These are phyloP conservation scores for Camellia lanceoleosa DNA, from an alignment of 148 eudicot genomes.

Conservation along the genomic window DNA sequence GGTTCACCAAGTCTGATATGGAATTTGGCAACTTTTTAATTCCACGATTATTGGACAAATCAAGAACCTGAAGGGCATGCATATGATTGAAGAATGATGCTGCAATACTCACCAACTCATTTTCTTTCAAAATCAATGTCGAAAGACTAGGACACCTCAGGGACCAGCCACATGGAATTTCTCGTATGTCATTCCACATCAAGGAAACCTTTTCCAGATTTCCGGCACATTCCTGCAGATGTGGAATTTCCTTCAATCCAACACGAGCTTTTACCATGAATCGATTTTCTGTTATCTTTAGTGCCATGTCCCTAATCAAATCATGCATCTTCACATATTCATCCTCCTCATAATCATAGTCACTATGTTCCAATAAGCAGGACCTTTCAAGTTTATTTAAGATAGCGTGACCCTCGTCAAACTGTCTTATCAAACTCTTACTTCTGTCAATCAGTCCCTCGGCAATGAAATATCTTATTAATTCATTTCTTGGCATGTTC, in stretches of 20 bases:
- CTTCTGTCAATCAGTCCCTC: conserved; percentile 27
- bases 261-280: conserved; percentile 15
- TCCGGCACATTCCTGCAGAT: conserved; percentile 12
- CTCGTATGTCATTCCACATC: background rate
- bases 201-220: conserved; percentile 31
- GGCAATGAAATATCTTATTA: conserved; percentile 20
- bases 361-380: background rate
- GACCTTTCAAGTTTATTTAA: conserved; percentile 27
- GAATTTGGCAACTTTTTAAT: background rate
- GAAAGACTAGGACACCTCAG: conserved; percentile 14
- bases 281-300: background rate
- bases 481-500: background rate
- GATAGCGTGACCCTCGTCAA: conserved; percentile 24
- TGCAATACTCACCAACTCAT: background rate
- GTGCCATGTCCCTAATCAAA: conserved; percentile 14
- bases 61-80: conserved; percentile 23
- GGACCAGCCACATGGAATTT: background rate
- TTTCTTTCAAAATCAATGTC: background rate
- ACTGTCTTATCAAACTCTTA: background rate
- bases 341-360: accelerated
- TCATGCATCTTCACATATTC: conserved; percentile 12
- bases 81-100: conserved; percentile 9
- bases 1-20: conserved; percentile 9
- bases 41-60: conserved; percentile 10
- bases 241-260: conserved; percentile 7